Base-by-base conservation (phyloP, 202 grass and related monocot genomes). In the Elaeis oleifera region DNA sequence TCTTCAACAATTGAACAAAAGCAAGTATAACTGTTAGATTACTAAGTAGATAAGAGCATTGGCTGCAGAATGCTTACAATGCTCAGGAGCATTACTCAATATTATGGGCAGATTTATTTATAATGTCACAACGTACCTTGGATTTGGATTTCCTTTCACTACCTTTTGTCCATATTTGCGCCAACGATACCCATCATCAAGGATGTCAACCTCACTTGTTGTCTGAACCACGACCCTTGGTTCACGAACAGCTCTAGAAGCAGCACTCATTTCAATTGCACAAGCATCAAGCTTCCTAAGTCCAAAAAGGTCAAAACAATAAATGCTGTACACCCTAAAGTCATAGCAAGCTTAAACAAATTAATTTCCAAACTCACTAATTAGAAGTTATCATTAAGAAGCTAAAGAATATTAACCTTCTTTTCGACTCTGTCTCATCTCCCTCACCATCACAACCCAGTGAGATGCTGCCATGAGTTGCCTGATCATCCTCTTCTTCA, bases 111-210 rank as follows among this genome's bases (percentile, higher is more conserved):
- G 53, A 58, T 24, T 1, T 3, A 5, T 51, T 48, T 18, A 53
- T 17, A 55, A 31, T 1, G 6, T 18, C 18, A 17, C 3, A 7
- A 28, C 58, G 18, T 31, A 97, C 92, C 92, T 97, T 16, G 92
- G 92, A 79, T 97, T 97, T 53, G 92, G 92, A 71, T 97, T 97
- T 49, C 92, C 92, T 77, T 97, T 97, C 62, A 97, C 92, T 39
- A 97, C 92, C 72, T 97, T 97, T 71, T 97, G 92, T 16, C 92
- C 92, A 81, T 97, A 97, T 69, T 97, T 97, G 71, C 92, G 87
- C 92, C 92, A 97, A 49, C 92, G 77, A 63, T 97, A 97, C 9
- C 92, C 92, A 5, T 97, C 92, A 0, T 92, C 92, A 60, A 96
- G 92, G 53, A 96, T 96, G 77, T 96, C 92, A 0, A 96, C 92